Conservation (phyloP, 495 filamentous ascomycete species). For the Terfezia boudieri region DNA sequence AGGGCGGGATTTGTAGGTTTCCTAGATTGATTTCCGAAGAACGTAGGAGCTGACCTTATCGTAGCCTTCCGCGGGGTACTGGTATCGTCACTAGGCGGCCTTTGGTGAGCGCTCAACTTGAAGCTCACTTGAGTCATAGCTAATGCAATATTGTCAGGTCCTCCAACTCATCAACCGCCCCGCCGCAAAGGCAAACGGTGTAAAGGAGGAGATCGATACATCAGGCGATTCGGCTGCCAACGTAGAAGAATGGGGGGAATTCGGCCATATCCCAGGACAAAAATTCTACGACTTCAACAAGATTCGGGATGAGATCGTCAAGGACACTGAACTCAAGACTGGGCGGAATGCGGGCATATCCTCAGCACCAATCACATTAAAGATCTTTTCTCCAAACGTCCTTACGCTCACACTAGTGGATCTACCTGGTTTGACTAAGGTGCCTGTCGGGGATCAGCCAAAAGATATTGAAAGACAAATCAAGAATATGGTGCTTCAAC, state of each 20-base stretch:
- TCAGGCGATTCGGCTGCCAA: conserved; percentile 36
- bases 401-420: conserved; percentile 94
- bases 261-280: conserved; percentile 91
- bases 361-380: conserved; percentile 82
- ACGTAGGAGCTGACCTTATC: conserved; percentile 2
- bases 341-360: conserved; percentile 93
- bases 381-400: conserved; percentile 96
- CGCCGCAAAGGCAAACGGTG: conserved; percentile 41
- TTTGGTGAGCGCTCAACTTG: conserved; percentile 29
- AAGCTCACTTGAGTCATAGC: background rate
- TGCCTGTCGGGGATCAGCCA: conserved; percentile 94
- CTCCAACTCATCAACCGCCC: conserved; percentile 92
- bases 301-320: conserved; percentile 92
- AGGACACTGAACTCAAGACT: conserved; percentile 91
- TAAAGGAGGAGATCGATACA: conserved; percentile 43
- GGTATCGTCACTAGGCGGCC: conserved; percentile 95
- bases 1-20: conserved; percentile 81
- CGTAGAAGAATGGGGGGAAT: conserved; percentile 94
- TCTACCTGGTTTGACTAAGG: conserved; percentile 90
- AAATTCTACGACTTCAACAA: conserved; percentile 99
- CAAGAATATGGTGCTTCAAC: conserved; percentile 94
- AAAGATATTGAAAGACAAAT: conserved; percentile 97
- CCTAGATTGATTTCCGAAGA: conserved; percentile 2
- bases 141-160: conserved; percentile 19
- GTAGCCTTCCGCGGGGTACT: conserved; percentile 83